Base-by-base conservation (phyloP, 2,329 filamentous ascomycete species). In the Sporothrix pallida region DNA sequence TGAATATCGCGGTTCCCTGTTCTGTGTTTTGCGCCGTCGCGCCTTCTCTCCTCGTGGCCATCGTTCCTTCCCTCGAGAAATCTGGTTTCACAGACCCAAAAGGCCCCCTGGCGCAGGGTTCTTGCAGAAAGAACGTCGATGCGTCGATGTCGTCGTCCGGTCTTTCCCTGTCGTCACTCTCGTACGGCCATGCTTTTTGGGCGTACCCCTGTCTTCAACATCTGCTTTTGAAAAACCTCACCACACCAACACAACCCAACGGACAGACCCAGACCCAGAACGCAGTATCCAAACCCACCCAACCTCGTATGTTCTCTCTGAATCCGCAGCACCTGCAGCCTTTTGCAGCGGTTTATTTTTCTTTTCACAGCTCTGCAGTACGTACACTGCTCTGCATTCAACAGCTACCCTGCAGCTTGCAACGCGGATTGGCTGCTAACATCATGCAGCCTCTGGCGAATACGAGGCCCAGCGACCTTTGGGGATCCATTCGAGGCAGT, bases 351-450 rank as follows among this genome's bases (percentile, higher is more conserved):
- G 7, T 37, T 46, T 26, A 2, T 31, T 15, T 46, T 20, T 48
- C 12, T 37, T 10, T 69, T 44, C n/a, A n/a, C 54, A 63, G 54
- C 52, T 44, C 13, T 60, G 52, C 69, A 68, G 54, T 37, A 37
- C 31, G 31, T 37, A 7, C 31, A 37, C 4, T 7, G 31, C 10
- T 13, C 69, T 50, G 68, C 72, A 70, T 50, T 62, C 44, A 52
- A 62, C 65, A 73, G 52, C 52, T 62, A 20, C 50, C 56, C 56
- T 70, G 67, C 67, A 58, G 72, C 67, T 44, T 20, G 12, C 42
- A 60, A 63, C 5, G 56, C 68, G 72, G 72, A 73, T 73, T 73
- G 72, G 72, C 42, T 50, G 54, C 72, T 68, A 67, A 62, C 72
- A 15, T 37, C 60, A 68, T 74, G 68, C 72, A 74, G 31, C n/a